Evolutionary conservation across 768 basidiomycete genomes (phyloP), one percentile per base, ranked within the genome.

Genomic region (Lactarius trivialis): DNA sequence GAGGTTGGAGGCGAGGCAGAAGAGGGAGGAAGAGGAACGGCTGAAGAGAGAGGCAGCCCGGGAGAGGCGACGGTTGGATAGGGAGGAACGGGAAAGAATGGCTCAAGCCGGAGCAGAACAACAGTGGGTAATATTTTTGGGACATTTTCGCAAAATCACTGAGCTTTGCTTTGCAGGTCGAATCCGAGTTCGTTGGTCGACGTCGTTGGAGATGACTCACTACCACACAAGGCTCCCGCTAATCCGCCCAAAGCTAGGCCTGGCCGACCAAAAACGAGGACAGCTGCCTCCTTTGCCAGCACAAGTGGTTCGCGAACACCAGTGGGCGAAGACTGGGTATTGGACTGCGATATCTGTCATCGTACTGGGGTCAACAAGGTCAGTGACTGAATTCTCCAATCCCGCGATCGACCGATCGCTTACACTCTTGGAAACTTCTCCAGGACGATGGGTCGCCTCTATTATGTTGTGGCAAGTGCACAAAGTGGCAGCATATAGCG

Each of bases 291-390:
- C 9, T 73, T 72, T 28, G 67, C 71, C 19, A 71, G 72, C 15
- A 70, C 72, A 19, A 80, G 75, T 63, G 82, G 81, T 19, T 77
- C 81, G 12, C 81, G 80, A 45, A 82, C 81, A 6, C 82, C 84
- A 34, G 73, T 75, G 21, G 77, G 76, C 32, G 88, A 85, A 55
- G 82, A 86, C 60, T 95, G 93, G 93, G 85, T 91, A 60, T 75
- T 97, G 26, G 86, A 91, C 69, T 97, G 93, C 70, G 93, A 96
- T 70, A 79, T 96, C 39, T 97, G 93, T 71, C 79, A 79, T 58
- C 81, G 81, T 63, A 78, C 77, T 28, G 91, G 91, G 9, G 73
- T 84, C 60, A 94, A 94, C 68, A 71, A 86, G 67, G 93, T 92
- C 66, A 63, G 84, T 76, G n/a, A n/a, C n/a, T n/a, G 30, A 36